Evolutionary conservation across 1,284 basidiomycete genomes (phyloP), one percentile per base, ranked within the genome.

Genomic region (Mycosarcoma mackinlayi): DNA sequence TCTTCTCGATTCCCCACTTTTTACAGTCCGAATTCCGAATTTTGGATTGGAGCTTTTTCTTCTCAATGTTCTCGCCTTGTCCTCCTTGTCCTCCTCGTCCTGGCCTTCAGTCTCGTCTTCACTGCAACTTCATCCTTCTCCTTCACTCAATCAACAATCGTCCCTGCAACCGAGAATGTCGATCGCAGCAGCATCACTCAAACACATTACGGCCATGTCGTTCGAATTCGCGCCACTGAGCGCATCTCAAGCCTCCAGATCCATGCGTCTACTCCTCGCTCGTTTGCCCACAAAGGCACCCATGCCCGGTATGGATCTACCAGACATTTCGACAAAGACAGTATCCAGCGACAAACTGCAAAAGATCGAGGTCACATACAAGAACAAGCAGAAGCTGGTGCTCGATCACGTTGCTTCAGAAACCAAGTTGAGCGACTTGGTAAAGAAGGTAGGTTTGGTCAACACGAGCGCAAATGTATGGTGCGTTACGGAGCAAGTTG

Each of bases 191-290:
- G 54, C 59, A 24, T 72, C 59, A 4, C 59, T 72, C 31, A 67
- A 67, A 40, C 60, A 72, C n/a, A 72, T 72, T 52, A 64, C 69
- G n/a, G 56, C 64, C 9, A 62, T 72, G 37, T 47, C 56, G 31
- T 48, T 72, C 30, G 52, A 58, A 13, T 67, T 72, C 38, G 56
- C 69, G 11, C 69, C 69, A 14, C 48, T 67, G 8, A 63, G 56
- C 44, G 45, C 55, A 11, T 63, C 64, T 13, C 48, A 47, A 19
- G 64, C 69, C 6, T 67, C 69, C 11, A 28, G 60, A 18, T 62
- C 60, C 10, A 67, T 72, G 53, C 55, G 69, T 27, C 38, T 72
- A 16, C 53, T 72, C 27, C 60, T 72, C 28, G 63, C 69, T 0
- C 25, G 48, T 3, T 24, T 67, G n/a, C 69, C 64, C 28, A 53